These are phyloP conservation scores for Kluyveromyces marxianus DNA, from an alignment of 1,139 yeast species.

Conservation along the genomic window DNA sequence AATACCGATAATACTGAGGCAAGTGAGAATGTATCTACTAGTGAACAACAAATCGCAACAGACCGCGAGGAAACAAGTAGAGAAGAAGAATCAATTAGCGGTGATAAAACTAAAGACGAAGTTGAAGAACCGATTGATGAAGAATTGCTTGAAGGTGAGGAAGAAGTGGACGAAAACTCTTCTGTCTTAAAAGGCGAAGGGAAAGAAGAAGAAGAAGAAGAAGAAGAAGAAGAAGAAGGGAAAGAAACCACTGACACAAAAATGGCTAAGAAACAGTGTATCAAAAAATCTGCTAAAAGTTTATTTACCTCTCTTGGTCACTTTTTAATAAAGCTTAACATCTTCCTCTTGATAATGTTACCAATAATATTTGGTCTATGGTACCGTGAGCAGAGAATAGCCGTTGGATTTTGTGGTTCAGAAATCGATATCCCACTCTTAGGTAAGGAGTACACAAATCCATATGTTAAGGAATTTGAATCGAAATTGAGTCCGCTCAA, in stretches of 20 bases:
- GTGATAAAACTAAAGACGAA: background rate
- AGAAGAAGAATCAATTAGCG: background rate
- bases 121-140: background rate
- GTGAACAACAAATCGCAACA: background rate
- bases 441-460: conserved; percentile 17
- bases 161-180: conserved; percentile 5
- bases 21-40: background rate
- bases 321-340: conserved; percentile 10
- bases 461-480: conserved; percentile 19
- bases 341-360: conserved; percentile 15
- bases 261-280: background rate
- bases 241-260: no score
- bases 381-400: conserved; percentile 53
- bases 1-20: background rate
- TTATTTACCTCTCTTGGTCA: conserved; percentile 4
- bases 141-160: conserved; percentile 3
- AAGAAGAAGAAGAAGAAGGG: background rate
- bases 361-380: conserved; percentile 39
- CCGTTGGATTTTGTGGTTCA: conserved; percentile 63
- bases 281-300: background rate
- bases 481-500: conserved; percentile 25
- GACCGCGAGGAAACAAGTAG: conserved; percentile 10
- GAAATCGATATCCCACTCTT: conserved; percentile 35
- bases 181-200: background rate
- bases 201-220: background rate